Evolutionary conservation across 2,329 filamentous ascomycete genomes (phyloP).

Genomic region (Cylindrodendrum hubeiense): DNA sequence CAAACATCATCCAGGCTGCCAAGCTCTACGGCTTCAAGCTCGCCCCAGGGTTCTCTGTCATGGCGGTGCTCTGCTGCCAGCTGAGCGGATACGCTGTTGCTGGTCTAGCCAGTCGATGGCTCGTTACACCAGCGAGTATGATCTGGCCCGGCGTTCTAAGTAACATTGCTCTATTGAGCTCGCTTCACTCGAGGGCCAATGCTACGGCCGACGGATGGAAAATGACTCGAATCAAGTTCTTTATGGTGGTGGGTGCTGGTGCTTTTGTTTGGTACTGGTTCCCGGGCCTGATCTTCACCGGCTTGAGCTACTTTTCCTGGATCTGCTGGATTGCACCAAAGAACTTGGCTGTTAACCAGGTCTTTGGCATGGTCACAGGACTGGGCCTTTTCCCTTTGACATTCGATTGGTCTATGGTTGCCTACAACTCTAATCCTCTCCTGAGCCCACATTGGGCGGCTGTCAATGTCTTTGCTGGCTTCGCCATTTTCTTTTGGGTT

Average conservation of each 20-base stretch:
- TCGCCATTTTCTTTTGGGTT: slow-evolving; percentile 65
- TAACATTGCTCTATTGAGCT: slow-evolving; percentile 17
- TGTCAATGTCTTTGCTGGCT: slow-evolving; percentile 67
- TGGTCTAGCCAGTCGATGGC: slow-evolving; percentile 17
- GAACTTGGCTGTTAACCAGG: slow-evolving; percentile 71
- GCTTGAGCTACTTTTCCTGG: slow-evolving; percentile 70
- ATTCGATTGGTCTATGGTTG: slow-evolving; percentile 74
- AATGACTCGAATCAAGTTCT: slow-evolving; percentile 69
- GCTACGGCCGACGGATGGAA: slow-evolving; percentile 71
- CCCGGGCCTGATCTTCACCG: slow-evolving; percentile 69
- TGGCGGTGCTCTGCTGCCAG: slow-evolving; percentile 15
- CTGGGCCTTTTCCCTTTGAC: slow-evolving; percentile 73
- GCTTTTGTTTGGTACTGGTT: slow-evolving; percentile 71
- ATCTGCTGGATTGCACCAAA: slow-evolving; percentile 73
- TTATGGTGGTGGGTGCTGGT: slow-evolving; percentile 62
- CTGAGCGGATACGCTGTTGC: slow-evolving; percentile 19
- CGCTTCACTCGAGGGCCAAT: slow-evolving; percentile 50
- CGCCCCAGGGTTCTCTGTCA: slow-evolving; percentile 65
- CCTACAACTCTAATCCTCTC: slow-evolving; percentile 67
- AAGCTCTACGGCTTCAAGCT: slow-evolving; percentile 16
- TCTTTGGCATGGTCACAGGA: slow-evolving; percentile 73
- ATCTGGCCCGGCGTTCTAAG: slow-evolving; percentile 22
- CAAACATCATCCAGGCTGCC: slow-evolving; percentile 53
- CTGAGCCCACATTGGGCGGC: slow-evolving; percentile 72
- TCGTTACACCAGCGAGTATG: slow-evolving; percentile 14